Base-by-base conservation (phyloP, 2,329 filamentous ascomycete species). In the Aspergillus awamori region DNA sequence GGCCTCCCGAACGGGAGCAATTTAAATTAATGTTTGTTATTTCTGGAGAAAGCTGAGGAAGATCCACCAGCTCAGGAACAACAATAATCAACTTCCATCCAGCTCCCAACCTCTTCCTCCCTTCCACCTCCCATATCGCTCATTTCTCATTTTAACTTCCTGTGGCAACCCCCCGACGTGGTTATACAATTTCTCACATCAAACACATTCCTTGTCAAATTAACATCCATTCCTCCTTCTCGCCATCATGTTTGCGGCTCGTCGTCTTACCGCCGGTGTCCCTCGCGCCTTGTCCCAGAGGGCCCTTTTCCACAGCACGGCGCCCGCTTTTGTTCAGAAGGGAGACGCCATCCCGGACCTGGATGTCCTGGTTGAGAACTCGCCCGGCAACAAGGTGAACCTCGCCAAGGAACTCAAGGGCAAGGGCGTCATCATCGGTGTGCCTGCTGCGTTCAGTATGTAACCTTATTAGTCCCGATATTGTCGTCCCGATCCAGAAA, bases 301-400 rank as follows among this genome's bases (percentile, higher is more conserved):
- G 22, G 74, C 75, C 8, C 64, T 74, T 52, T 79, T 78, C 72
- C 76, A 78, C 69, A 74, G 62, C 69, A 75, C 76, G 36, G 72
- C 74, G 8, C 76, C 76, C 20, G 72, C 73, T 28, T 76, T 78
- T 57, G 90, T 98, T 74, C 85, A 90, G 70, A 87, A 87, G 62
- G 93, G 93, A 72, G 93, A 97, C 76, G 80, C 84, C 67, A 83
- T 98, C 58, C 95, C 94, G 48, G 80, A 87, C 77, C 80, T 94
- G 60, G 87, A 93, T 66, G 87, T 91, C 53, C 85, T 97, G 69
- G 89, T 88, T 66, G 91, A 98, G 80, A 85, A 86, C 79, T 93
- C 90, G n/a, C 94, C 94, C 0, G 92, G 91, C 63, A 96, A 93
- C 84, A 95, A 93, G 79, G 87, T 98, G 77, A 94, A 92, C 79